Evolutionary conservation across 2,329 filamentous ascomycete species (phyloP).

Genomic region (Calonectria multiphialidica): DNA sequence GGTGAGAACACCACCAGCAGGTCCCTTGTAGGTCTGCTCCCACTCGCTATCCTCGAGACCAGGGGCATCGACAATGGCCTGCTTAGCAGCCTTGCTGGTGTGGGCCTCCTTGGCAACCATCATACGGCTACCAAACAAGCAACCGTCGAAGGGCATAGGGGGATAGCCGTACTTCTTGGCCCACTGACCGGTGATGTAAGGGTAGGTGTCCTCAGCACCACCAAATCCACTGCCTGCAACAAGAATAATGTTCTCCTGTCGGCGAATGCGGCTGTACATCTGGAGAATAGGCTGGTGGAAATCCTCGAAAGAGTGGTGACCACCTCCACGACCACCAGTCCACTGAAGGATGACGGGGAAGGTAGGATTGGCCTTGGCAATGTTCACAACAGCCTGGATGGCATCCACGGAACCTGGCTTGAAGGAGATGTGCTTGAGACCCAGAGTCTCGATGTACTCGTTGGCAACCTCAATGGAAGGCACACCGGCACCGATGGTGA

Average conservation of each 20-base stretch:
- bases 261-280: slow-evolving; percentile 91
- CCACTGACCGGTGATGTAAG: slow-evolving; percentile 91
- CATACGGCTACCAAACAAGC: slow-evolving; percentile 90
- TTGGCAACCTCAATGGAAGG: slow-evolving; percentile 93
- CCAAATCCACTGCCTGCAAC: slow-evolving; percentile 94
- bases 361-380: slow-evolving; percentile 91
- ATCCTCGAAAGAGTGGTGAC: slow-evolving; percentile 95
- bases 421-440: slow-evolving; percentile 93
- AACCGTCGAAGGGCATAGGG: slow-evolving; percentile 94
- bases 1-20: slow-evolving; percentile 93
- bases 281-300: slow-evolving; percentile 93
- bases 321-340: slow-evolving; percentile 94
- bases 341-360: slow-evolving; percentile 96
- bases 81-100: slow-evolving; percentile 88
- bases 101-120: slow-evolving; percentile 95
- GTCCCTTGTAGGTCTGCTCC: slow-evolving; percentile 94
- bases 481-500: slow-evolving; percentile 93
- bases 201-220: slow-evolving; percentile 89
- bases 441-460: slow-evolving; percentile 93
- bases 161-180: slow-evolving; percentile 89
- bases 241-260: slow-evolving; percentile 87
- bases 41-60: slow-evolving; percentile 86
- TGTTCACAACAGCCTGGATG: slow-evolving; percentile 91
- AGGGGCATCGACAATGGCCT: slow-evolving; percentile 88
- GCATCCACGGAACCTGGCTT: slow-evolving; percentile 92